phyloP scores from a whole-genome alignment of 108 stramenopile species.

The Pseudonitzschia pungens region DNA sequence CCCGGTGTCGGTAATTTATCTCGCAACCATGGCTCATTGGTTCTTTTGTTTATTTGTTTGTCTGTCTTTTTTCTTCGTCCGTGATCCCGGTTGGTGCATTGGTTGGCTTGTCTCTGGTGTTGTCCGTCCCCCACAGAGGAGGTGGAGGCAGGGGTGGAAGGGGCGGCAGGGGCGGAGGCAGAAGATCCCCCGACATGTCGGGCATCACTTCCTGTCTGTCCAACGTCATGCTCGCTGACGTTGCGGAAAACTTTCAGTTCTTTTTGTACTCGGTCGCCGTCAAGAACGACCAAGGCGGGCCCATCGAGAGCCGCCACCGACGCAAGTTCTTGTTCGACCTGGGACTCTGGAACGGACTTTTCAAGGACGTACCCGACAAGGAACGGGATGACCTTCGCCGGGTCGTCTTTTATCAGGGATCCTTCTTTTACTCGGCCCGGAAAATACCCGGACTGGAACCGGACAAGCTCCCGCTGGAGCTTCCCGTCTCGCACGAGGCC shows the following conservation, averaged over 20 bases:
- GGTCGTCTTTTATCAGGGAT: conserved; percentile 45
- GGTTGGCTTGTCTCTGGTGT: neutral
- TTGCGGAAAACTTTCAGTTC: conserved; percentile 47
- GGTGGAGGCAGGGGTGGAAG: conserved; percentile 28
- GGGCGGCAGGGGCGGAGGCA: conserved; percentile 25
- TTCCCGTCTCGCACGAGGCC: conserved; percentile 25
- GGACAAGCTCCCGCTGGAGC: conserved; percentile 27
- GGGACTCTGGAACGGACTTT: conserved; percentile 45
- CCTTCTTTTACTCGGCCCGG: conserved; percentile 46
- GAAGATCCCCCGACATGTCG: conserved; percentile 38
- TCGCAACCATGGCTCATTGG: no score
- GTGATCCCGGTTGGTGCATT: neutral
- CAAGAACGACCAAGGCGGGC: conserved; percentile 27
- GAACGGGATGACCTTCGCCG: conserved; percentile 33
- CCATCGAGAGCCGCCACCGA: conserved; percentile 45
- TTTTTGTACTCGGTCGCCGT: conserved; percentile 45
- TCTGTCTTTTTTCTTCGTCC: no score
- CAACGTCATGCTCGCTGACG: conserved; percentile 38
- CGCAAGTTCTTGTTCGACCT: conserved; percentile 43
- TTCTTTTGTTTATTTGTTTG: no score
- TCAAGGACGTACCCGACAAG: conserved; percentile 36
- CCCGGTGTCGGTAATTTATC: no score
- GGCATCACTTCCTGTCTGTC: conserved; percentile 29
- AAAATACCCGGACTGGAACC: conserved; percentile 43
- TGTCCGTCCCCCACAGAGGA: conserved; percentile 1